Evolutionary conservation across 2,329 filamentous ascomycete species (phyloP).

Genomic region (Exophiala viscosa): DNA sequence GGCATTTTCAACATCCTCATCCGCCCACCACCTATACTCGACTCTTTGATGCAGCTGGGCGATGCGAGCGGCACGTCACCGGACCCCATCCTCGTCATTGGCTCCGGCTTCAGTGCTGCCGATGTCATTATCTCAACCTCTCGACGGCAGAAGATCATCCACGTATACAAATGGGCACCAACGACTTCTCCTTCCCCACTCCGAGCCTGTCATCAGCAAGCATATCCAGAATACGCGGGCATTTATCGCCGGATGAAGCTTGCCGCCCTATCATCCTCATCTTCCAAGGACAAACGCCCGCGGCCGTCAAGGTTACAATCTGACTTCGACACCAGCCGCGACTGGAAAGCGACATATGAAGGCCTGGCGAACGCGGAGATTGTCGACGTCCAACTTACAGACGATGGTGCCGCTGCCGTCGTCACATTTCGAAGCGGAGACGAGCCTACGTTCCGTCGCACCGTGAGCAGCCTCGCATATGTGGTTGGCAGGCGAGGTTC

Average conservation of each 20-base stretch:
- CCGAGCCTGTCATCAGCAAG: slow-evolving; percentile 56
- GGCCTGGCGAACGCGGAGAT: slow-evolving; percentile 54
- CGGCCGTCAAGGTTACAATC: slow-evolving; percentile 33
- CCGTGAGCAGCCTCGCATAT: slow-evolving; percentile 51
- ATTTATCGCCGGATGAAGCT: slow-evolving; percentile 60
- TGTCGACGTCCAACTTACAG: slow-evolving; percentile 34
- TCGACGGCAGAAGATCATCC: slow-evolving; percentile 52
- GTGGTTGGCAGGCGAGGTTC: slow-evolving; percentile 56
- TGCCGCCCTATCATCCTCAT: slow-evolving; percentile 35
- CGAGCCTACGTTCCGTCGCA: slow-evolving; percentile 43
- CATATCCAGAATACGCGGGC: slow-evolving; percentile 60
- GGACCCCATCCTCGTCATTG: slow-evolving; percentile 53
- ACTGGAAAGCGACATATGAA: slow-evolving; percentile 53
- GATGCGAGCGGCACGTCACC: slow-evolving; percentile 18
- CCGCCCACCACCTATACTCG: slow-evolving; percentile 48
- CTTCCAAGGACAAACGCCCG: slow-evolving; percentile 27
- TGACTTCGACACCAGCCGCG: slow-evolving; percentile 45
- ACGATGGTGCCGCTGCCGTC: slow-evolving; percentile 29
- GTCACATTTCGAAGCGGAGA: slow-evolving; percentile 45
- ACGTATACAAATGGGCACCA: slow-evolving; percentile 59
- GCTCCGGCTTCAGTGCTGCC: slow-evolving; percentile 60
- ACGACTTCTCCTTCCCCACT: slow-evolving; percentile 54
- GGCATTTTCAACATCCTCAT: slow-evolving; percentile 57
- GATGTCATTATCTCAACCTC: slow-evolving; percentile 57
- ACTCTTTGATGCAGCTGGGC: slow-evolving; percentile 41